Evolutionary conservation across 768 basidiomycete species (phyloP), one percentile per base, ranked within the genome.

Genomic region (Tulasnella sp.): DNA sequence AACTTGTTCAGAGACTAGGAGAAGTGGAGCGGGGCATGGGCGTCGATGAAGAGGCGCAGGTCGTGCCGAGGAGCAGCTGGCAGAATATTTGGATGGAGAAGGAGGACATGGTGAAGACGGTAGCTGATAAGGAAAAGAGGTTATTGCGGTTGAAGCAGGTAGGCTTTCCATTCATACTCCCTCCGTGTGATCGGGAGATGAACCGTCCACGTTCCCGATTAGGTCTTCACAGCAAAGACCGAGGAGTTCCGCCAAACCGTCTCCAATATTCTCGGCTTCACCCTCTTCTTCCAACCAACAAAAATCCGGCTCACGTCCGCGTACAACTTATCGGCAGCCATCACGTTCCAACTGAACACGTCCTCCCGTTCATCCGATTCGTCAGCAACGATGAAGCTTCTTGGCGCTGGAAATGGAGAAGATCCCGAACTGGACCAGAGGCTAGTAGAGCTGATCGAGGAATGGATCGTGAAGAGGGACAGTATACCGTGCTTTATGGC

Each of bases 221-320:
- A 96, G 94, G 91, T 97, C 6, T 98, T 96, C 86, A 87, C 89
- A 0, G 91, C 92, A 48, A 98, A 98, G 85, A 92, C 93, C 14
- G 91, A 93, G 80, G 96, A 98, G 84, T 97, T 99, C 88, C 91
- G 94, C 54, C 95, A 97, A 84, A 93, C 96, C 8, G 94, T 98
- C 81, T 92, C 93, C 5, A 92, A 94, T 0, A 93, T 99, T 75
- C 90, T 98, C 0, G 97, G 97, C 6, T 92, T 96, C 84, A 96
- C 97, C 83, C 90, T 98, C 76, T 92, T 93, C 1, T 98, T 98
- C 84, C 94, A 93, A 22, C 96, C 95, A 75, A 97, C 96, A 0
- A 92, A 95, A 83, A 93, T 98, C 75, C 90, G 94, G 31, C 92
- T 98, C 81, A 97, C 96, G 6, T 94, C 93, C 28, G 89, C 95